These are phyloP conservation scores for Arabidopsis suecica DNA, from an alignment of 345 rosid genomes.

Conservation along the genomic window DNA sequence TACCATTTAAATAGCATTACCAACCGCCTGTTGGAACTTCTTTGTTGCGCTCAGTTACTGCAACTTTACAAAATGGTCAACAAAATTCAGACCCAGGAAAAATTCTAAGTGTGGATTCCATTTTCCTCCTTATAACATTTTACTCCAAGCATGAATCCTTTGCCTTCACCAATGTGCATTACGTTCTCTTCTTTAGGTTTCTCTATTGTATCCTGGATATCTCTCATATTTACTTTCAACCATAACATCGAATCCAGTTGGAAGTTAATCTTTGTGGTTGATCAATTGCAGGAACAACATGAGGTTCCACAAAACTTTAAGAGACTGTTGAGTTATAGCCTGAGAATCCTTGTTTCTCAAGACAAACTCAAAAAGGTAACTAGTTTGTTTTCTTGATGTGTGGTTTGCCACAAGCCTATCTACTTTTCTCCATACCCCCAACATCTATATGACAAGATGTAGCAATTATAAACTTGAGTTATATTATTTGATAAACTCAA, in stretches of 20 bases:
- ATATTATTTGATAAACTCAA: neutral
- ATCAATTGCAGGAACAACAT: slow-evolving; percentile 61
- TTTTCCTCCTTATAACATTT: neutral
- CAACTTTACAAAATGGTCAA: neutral
- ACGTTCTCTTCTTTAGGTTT: neutral
- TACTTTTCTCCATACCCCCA: neutral
- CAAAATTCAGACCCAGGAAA: neutral
- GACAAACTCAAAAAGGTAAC: slow-evolving; percentile 74
- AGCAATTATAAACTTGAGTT: neutral
- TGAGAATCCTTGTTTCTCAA: slow-evolving; percentile 61
- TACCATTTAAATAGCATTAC: neutral
- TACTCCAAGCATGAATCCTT: neutral
- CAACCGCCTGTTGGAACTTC: neutral
- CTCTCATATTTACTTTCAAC: neutral
- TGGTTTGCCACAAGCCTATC: neutral
- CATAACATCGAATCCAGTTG: neutral
- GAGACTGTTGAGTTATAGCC: slow-evolving; percentile 58
- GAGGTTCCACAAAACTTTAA: slow-evolving; percentile 65
- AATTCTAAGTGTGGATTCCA: neutral
- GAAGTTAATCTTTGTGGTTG: slow-evolving; percentile 11
- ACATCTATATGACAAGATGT: slow-evolving; percentile 5
- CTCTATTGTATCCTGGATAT: neutral
- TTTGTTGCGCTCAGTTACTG: neutral
- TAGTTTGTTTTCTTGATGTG: neutral
- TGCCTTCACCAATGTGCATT: neutral